Base-by-base conservation (phyloP, 768 basidiomycete genomes). In the Rhizopogon vesiculosus region DNA sequence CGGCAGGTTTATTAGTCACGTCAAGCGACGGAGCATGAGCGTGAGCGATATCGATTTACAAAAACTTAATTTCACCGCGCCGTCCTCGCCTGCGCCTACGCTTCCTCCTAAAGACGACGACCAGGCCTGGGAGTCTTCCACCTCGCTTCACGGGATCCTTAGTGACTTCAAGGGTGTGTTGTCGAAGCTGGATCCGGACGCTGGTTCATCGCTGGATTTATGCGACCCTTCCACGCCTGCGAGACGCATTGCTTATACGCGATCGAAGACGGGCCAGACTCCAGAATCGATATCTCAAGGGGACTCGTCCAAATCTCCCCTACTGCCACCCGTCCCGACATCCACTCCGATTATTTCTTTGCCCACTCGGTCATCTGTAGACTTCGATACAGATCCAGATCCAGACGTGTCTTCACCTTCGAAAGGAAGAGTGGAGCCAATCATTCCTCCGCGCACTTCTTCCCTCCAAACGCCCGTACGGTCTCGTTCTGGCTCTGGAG, bases 101-200 rank as follows among this genome's bases (percentile, higher is more conserved):
- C 74, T 77, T 25, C 60, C 72, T 41, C 66, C 75, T 48, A 70
- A 67, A 56, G 64, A 66, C 64, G 64, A 66, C 64, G 61, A 66
- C 6, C 60, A 59, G 6, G 70, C 69, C 25, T 80, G 77, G 78
- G 78, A 76, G 1, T 70, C 68, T 46, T 71, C 74, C 16, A 55
- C 69, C 53, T 73, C 80, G 5, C 69, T 89, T 38, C 77, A 75
- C 64, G 86, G 84, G 41, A 80, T 91, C 59, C 72, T 91, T 48
- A 81, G 78, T 60, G 85, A 91, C 57, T 86, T 93, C 71, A 80
- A 82, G 69, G 88, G 86, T 54, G 82, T 86, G 69, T 75, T 91
- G 54, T 81, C 80, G 59, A 81, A 85, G 56, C 71, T 90, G 58
- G 88, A 86, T 59, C 78, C 84, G 45, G 73, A 77, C 38, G 74